phyloP scores from a whole-genome alignment of 2,329 filamentous ascomycete genomes.

The Botrytis galanthina region DNA sequence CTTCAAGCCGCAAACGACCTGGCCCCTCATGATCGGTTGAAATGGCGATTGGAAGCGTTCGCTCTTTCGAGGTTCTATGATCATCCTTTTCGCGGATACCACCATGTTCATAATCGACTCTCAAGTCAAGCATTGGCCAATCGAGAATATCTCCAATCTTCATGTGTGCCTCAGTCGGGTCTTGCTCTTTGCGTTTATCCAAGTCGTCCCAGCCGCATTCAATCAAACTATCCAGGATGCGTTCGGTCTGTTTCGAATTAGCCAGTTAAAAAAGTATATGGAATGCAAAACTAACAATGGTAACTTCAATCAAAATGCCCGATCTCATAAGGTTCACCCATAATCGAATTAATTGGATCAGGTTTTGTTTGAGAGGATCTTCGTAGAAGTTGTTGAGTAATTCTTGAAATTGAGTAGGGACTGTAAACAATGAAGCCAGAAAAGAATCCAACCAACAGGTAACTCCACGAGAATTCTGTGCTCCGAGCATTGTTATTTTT shows the following conservation, averaged over 20 bases:
- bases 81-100: slow-evolving; percentile 83
- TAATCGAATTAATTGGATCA: slow-evolving; percentile 75
- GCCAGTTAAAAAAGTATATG: slow-evolving; percentile 11
- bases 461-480: slow-evolving; percentile 78
- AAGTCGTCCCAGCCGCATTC: slow-evolving; percentile 90
- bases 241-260: slow-evolving; percentile 59
- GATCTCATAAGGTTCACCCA: slow-evolving; percentile 92
- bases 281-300: slow-evolving; percentile 60
- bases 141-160: slow-evolving; percentile 91
- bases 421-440: slow-evolving; percentile 91
- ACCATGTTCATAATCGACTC: slow-evolving; percentile 92
- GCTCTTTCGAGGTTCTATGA: slow-evolving; percentile 91
- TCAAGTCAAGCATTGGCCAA: slow-evolving; percentile 81
- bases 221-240: slow-evolving; percentile 77
- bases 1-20: slow-evolving; percentile 70
- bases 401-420: slow-evolving; percentile 83
- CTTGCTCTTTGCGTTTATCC: slow-evolving; percentile 75
- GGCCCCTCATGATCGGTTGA: slow-evolving; percentile 59
- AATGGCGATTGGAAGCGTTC: slow-evolving; percentile 87
- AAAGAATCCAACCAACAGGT: slow-evolving; percentile 95
- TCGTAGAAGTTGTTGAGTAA: slow-evolving; percentile 75
- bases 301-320: slow-evolving; percentile 79
- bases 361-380: slow-evolving; percentile 66
- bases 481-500: slow-evolving; percentile 71
- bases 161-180: slow-evolving; percentile 91